phyloP scores from a whole-genome alignment of 139 green algal species.

The Chlorella sp. region DNA sequence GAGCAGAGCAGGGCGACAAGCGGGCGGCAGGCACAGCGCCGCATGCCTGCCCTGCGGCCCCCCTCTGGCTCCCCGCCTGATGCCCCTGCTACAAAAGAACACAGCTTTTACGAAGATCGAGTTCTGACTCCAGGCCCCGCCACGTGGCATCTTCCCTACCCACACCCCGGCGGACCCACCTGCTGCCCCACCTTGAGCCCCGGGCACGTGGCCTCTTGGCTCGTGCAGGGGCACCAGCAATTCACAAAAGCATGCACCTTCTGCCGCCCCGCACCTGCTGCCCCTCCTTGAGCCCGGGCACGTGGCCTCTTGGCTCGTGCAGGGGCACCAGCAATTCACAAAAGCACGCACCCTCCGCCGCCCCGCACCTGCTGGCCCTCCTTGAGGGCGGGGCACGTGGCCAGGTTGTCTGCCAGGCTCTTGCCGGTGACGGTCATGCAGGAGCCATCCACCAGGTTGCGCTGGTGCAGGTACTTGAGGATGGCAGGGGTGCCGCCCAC shows the following conservation, averaged over 20 bases:
- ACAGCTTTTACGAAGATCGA: no score
- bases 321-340: no score
- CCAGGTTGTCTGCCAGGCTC: conserved; percentile 96
- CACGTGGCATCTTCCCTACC: no score
- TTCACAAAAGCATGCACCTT: no score
- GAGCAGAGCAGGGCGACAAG: no score
- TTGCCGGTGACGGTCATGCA: conserved; percentile 93
- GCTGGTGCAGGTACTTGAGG: conserved; percentile 94
- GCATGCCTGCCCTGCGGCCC: no score
- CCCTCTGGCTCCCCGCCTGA: no score
- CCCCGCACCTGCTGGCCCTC: conserved; percentile 73
- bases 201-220: conserved; percentile 64
- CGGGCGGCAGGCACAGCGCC: no score
- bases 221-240: no score
- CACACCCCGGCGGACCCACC: background rate
- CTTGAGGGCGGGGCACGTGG: conserved; percentile 75
- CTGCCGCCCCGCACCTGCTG: conserved; percentile 59
- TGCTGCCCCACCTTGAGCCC: conserved; percentile 86
- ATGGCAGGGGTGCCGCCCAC: conserved; percentile 95
- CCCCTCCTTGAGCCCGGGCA: conserved; percentile 81
- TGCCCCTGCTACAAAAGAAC: no score
- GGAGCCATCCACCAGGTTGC: conserved; percentile 90
- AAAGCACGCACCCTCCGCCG: background rate
- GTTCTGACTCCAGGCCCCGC: background rate
- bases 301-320: no score